Percentiles rank a stretch among this genome's conserved stretches.
phyloP scores from a whole-genome alignment of 1,284 basidiomycete species.

The Cutaneotrichosporon cavernicola region DNA sequence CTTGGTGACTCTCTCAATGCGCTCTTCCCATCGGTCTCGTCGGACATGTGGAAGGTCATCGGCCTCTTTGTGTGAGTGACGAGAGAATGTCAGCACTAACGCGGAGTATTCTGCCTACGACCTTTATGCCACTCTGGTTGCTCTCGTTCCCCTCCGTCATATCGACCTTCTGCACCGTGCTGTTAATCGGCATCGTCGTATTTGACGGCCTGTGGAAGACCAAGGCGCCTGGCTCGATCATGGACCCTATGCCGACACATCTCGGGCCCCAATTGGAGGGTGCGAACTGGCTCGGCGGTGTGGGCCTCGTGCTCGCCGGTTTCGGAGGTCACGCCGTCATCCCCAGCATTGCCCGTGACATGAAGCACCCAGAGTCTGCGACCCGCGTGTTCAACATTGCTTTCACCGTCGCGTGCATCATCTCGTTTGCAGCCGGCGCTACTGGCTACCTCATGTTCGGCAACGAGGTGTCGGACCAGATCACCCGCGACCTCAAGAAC shows the following conservation, averaged over 20 bases:
- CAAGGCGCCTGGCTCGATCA: slow-evolving; percentile 77
- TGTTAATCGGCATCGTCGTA: slow-evolving; percentile 76
- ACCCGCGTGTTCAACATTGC: slow-evolving; percentile 58
- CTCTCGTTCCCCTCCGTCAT: slow-evolving; percentile 82
- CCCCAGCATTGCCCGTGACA: slow-evolving; percentile 84
- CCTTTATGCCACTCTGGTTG: slow-evolving; percentile 76
- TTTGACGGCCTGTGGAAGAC: slow-evolving; percentile 78
- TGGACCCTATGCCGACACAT: slow-evolving; percentile 70
- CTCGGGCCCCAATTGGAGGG: slow-evolving; percentile 60
- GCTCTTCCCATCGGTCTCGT: slow-evolving; percentile 66
- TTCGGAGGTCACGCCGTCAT: slow-evolving; percentile 93
- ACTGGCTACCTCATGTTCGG: slow-evolving; percentile 94
- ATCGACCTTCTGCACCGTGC: slow-evolving; percentile 74
- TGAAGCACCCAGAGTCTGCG: slow-evolving; percentile 79
- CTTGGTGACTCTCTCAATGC: slow-evolving; percentile 80
- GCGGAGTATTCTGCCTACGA: slow-evolving; percentile 65
- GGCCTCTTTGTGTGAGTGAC: slow-evolving; percentile 66
- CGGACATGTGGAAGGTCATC: slow-evolving; percentile 71
- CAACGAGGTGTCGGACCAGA: slow-evolving; percentile 75
- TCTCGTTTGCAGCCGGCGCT: slow-evolving; percentile 77
- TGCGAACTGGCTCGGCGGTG: slow-evolving; percentile 56
- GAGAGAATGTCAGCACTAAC: neutral
- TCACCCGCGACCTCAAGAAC: slow-evolving; percentile 78
- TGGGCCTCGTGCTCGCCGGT: slow-evolving; percentile 95
- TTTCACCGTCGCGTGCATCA: slow-evolving; percentile 61